A percentile compares a stretch with the other conserved stretches of the same genome.
Conservation (phyloP, 1,284 basidiomycete species). For the Xerocomus minutiporus region DNA sequence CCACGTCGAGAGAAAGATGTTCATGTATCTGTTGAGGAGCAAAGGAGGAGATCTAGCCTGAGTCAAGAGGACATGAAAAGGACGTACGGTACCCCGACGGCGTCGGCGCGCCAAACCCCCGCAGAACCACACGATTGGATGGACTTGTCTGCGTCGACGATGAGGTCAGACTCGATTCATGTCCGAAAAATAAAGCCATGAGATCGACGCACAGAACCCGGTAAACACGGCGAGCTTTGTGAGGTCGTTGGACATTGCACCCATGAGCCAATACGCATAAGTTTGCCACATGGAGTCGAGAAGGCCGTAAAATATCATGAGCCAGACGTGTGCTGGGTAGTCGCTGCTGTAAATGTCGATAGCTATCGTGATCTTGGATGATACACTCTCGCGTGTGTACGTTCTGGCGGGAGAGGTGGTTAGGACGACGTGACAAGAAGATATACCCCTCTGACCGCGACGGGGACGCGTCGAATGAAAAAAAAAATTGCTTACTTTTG, state of each 20-base stretch:
- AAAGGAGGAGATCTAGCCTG: not conserved
- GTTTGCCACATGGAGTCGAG: conserved; percentile 46
- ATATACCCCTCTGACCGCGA: not conserved
- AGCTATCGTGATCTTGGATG: not conserved
- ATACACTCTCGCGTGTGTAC: conserved; percentile 21
- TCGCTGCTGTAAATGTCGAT: conserved; percentile 30
- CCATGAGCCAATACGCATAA: conserved; percentile 41
- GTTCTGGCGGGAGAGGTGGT: conserved; percentile 12
- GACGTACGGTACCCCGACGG: conserved; percentile 26
- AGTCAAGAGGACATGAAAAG: not conserved
- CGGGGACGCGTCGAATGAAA: not conserved
- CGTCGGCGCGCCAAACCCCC: conserved; percentile 37
- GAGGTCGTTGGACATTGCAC: conserved; percentile 40
- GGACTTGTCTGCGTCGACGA: conserved; percentile 30
- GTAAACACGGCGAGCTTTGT: conserved; percentile 40
- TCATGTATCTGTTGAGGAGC: conserved; percentile 31
- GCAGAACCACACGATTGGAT: conserved; percentile 37
- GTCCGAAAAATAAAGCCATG: not conserved
- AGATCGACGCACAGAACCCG: conserved; percentile 37
- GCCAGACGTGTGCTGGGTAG: conserved; percentile 35
- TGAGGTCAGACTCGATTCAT: not conserved
- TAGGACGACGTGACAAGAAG: not conserved
- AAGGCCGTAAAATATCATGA: conserved; percentile 40
- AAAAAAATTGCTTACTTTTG: conserved; percentile 38
- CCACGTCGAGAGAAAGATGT: conserved; percentile 37